phyloP scores from a whole-genome alignment of 768 basidiomycete genomes.

The Podaxis pistillaris region DNA sequence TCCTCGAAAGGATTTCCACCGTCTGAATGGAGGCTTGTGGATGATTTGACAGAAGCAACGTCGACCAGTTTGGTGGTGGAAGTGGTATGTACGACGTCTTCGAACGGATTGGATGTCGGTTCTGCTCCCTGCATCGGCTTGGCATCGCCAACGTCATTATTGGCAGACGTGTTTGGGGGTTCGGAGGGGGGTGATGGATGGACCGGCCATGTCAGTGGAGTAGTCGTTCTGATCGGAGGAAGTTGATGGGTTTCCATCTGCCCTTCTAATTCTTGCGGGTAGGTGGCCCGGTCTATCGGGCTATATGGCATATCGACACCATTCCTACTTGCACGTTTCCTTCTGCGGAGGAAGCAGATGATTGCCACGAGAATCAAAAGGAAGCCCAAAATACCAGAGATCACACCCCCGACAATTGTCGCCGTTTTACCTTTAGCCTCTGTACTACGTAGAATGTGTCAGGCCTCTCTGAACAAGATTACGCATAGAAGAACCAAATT shows the following conservation, averaged over 20 bases:
- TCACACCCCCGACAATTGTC: conserved; percentile 6
- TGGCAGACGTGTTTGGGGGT: neutral
- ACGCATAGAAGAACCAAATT: neutral
- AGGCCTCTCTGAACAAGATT: neutral
- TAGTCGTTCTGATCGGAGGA: neutral
- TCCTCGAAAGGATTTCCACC: conserved; percentile 8
- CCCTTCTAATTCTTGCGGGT: neutral
- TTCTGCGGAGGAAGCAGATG: conserved; percentile 3
- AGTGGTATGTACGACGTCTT: neutral
- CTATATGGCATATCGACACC: neutral
- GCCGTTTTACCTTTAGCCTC: neutral
- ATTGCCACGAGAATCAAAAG: neutral
- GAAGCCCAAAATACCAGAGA: conserved; percentile 2
- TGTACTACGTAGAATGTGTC: neutral
- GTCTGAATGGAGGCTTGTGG: neutral
- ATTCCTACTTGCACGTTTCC: neutral
- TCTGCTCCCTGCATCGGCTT: neutral
- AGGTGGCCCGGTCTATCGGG: neutral
- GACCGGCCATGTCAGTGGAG: neutral
- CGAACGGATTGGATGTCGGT: neutral
- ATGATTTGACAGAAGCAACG: neutral
- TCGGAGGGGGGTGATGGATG: neutral
- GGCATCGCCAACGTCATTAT: neutral
- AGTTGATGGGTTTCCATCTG: neutral
- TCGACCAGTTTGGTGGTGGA: neutral